Evolutionary conservation across 2,329 filamentous ascomycete species (phyloP).

Genomic region (Ophiostoma fasciatum): DNA sequence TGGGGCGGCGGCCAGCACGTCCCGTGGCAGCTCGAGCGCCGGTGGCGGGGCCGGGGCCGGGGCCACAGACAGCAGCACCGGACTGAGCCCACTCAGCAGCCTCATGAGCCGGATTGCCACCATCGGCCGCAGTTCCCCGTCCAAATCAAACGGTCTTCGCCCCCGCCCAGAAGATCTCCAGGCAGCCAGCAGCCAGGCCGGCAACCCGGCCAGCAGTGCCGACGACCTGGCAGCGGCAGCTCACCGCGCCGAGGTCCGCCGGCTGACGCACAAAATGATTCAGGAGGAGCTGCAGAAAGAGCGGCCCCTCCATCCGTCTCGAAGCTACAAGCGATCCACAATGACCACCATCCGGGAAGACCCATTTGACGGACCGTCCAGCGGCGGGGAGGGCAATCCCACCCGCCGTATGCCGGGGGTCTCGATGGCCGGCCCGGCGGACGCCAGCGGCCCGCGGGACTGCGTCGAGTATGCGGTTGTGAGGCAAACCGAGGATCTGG

Average conservation of each 20-base stretch:
- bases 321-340: constrained; percentile 4
- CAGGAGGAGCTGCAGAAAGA: constrained; percentile 40
- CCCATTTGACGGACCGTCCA: not conserved
- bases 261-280: constrained; percentile 41
- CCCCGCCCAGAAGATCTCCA: no score
- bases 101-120: constrained; percentile 30
- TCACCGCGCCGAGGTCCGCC: constrained; percentile 39
- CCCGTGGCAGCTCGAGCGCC: no score
- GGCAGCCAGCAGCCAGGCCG: constrained; percentile 26
- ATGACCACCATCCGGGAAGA: constrained; percentile 13
- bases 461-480: not conserved
- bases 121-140: constrained; percentile 31
- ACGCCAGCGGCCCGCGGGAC: not conserved
- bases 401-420: no score
- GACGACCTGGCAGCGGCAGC: constrained; percentile 32
- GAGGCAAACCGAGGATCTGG: not conserved
- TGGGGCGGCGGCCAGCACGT: no score
- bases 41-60: not conserved
- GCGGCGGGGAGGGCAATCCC: not conserved
- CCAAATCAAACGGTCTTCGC: no score
- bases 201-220: constrained; percentile 28
- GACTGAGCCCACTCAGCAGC: constrained; percentile 23
- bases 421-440: not conserved
- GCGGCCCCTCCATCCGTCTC: constrained; percentile 11
- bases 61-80: not conserved